phyloP scores from a whole-genome alignment of 1,139 yeast genomes.

The Petasospora rhodanensis region DNA sequence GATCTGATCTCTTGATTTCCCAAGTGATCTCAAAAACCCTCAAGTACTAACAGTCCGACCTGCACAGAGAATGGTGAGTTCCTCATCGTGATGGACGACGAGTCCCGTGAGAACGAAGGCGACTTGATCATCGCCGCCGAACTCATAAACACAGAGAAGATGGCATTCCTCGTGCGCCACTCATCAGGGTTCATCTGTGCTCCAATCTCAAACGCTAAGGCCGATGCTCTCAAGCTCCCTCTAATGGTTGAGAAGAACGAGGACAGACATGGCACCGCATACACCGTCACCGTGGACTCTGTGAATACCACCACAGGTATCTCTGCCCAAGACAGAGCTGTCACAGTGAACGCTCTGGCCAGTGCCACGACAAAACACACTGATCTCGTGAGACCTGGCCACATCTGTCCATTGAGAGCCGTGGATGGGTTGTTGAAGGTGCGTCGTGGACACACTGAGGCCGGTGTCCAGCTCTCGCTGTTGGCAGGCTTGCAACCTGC shows the following conservation, averaged over 20 bases:
- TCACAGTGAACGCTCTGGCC: conserved; percentile 74
- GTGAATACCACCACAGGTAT: conserved; percentile 93
- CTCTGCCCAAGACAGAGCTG: conserved; percentile 88
- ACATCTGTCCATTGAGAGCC: conserved; percentile 87
- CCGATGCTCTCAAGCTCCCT: conserved; percentile 76
- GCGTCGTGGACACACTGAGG: conserved; percentile 98
- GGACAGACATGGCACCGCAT: conserved; percentile 96
- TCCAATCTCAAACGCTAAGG: conserved; percentile 74
- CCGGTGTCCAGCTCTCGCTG: conserved; percentile 82
- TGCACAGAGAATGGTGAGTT: conserved; percentile 68
- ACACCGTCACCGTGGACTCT: conserved; percentile 87
- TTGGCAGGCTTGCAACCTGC: conserved; percentile 80
- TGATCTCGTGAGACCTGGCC: conserved; percentile 90
- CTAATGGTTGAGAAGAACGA: conserved; percentile 49
- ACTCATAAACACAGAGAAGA: conserved; percentile 69
- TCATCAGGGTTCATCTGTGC: conserved; percentile 93
- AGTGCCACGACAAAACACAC: conserved; percentile 48
- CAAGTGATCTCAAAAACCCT: conserved; percentile 68
- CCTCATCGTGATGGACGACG: conserved; percentile 93
- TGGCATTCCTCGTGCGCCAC: conserved; percentile 92
- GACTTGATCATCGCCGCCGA: conserved; percentile 93
- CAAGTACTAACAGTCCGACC: conserved; percentile 31
- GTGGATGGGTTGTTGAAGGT: conserved; percentile 74
- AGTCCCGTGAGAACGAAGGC: conserved; percentile 94
- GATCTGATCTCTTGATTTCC: conserved; percentile 60